Evolutionary conservation across 2,329 filamentous ascomycete species (phyloP), one percentile per base, ranked within the genome.

Genomic region (Trichothecium sympodiale): DNA sequence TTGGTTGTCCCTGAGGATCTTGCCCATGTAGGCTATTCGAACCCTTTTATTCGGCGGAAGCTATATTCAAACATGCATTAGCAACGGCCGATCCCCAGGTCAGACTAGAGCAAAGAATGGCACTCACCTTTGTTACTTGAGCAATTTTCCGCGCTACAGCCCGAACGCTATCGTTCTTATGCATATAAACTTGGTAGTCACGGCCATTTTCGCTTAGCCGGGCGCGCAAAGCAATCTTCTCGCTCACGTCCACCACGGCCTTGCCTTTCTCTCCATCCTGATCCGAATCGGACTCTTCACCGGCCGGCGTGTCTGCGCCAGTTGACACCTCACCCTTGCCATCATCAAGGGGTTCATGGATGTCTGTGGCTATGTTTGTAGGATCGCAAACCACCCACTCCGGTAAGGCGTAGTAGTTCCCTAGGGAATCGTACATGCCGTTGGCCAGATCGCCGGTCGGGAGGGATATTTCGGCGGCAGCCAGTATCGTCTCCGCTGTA

Each of bases 401-500:
- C 0, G 81, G 77, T 8, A 88, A 52, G 6, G 71, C 62, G 50
- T 89, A 89, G 38, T 80, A 71, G 39, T 75, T 78, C 2, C 83
- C 83, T 34, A 77, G 63, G 27, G 74, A 60, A 52, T 88, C 83
- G 48, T 86, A 89, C 14, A 69, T 77, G 8, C 82, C 82, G 37
- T 83, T 74, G 28, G 74, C 73, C 15, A 88, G 56, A 47, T 86
- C 71, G 1, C 83, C 83, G 0, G 79, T 83, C 0, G 83, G 82
- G 10, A 87, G 59, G 0, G 80, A 86, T 23, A 88, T 71, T 17
- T 80, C 86, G 8, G 77, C 80, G 2, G 87, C 87, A 49, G 81
- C 76, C 5, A 95, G 61, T 38, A 95, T 81, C 37, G 71, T 74
- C 61, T 95, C 87, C 6, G 88, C 88, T 3, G 79, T 85, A 18